Percentiles rank a stretch among this genome's conserved stretches.
These are phyloP conservation scores for Eutypa lata DNA, from an alignment of 2,329 filamentous ascomycete genomes.

Conservation along the genomic window DNA sequence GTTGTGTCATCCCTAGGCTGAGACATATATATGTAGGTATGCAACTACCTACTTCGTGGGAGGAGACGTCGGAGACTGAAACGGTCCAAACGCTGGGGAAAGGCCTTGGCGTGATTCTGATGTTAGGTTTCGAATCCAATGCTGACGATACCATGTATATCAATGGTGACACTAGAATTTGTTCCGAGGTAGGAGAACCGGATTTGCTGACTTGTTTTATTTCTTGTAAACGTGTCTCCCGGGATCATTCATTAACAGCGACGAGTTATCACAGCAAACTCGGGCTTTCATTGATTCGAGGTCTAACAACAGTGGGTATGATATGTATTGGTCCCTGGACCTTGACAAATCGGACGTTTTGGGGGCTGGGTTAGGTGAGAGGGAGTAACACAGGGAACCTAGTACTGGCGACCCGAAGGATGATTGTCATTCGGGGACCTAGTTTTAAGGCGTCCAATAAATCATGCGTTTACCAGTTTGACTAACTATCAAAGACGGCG, in stretches of 20 bases:
- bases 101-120: neutral
- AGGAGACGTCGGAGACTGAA: neutral
- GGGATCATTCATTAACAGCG: too few relatives aligned
- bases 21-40: neutral
- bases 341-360: conserved; percentile 1
- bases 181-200: neutral
- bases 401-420: neutral
- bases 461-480: neutral
- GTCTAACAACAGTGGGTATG: neutral
- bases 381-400: neutral
- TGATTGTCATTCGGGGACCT: neutral
- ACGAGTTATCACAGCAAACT: neutral
- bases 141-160: too few relatives aligned
- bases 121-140: neutral
- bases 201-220: too few relatives aligned
- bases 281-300: neutral
- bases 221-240: too few relatives aligned
- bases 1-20: neutral
- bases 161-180: neutral
- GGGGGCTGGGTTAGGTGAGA: neutral
- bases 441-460: neutral
- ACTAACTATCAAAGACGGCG: neutral
- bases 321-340: too few relatives aligned
- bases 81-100: neutral
- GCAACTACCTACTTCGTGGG: neutral